Evolutionary conservation across 1,284 basidiomycete species (phyloP).

Genomic region (Phylloporus sp.): DNA sequence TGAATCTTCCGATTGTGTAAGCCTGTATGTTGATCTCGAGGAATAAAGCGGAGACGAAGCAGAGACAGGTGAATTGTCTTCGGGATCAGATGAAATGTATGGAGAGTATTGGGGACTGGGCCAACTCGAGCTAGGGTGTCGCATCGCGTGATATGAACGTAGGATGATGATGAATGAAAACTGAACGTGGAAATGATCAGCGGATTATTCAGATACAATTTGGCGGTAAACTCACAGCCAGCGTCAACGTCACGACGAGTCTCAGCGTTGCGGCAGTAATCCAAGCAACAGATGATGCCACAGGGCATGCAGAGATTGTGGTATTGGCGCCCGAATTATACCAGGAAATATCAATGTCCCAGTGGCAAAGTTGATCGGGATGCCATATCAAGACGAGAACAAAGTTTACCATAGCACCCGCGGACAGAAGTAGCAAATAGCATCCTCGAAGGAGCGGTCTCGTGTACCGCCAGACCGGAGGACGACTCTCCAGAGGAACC

Average conservation of each 20-base stretch:
- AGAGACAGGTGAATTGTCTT: constrained; percentile 25
- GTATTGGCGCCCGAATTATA: constrained; percentile 39
- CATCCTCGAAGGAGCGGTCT: constrained; percentile 42
- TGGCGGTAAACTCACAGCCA: constrained; percentile 48
- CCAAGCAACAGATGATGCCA: constrained; percentile 55
- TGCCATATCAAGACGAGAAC: constrained; percentile 51
- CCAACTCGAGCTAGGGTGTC: constrained; percentile 21
- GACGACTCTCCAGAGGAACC: constrained; percentile 36
- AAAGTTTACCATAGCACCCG: constrained; percentile 57
- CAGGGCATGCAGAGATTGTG: constrained; percentile 30
- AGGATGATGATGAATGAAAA: constrained; percentile 38
- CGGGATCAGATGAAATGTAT: constrained; percentile 27
- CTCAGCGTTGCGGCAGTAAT: constrained; percentile 53
- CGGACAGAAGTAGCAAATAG: constrained; percentile 52
- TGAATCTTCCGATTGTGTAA: constrained; percentile 26
- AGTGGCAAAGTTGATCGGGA: constrained; percentile 51
- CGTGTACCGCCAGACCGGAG: constrained; percentile 15
- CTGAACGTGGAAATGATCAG: constrained; percentile 33
- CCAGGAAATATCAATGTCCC: constrained; percentile 72
- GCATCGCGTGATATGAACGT: constrained; percentile 20
- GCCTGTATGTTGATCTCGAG: constrained; percentile 19
- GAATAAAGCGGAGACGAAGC: constrained; percentile 17
- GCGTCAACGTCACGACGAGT: constrained; percentile 50
- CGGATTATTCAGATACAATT: neutral
- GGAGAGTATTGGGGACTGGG: constrained; percentile 20